phyloP scores from a whole-genome alignment of 2,329 filamentous ascomycete genomes.

The Fusarium secorum region DNA sequence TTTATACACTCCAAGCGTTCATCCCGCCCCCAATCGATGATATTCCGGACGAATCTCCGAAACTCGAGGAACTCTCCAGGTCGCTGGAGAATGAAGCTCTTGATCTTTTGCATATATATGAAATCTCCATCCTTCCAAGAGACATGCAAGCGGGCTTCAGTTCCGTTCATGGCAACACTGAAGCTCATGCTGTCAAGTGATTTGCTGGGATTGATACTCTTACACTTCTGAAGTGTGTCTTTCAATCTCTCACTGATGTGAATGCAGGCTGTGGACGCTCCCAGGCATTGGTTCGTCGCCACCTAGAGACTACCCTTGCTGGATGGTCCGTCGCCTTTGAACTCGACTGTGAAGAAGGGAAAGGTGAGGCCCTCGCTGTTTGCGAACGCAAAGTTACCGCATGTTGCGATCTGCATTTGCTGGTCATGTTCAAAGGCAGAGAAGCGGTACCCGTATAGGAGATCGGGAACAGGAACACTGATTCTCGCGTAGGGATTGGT shows the following conservation, averaged over 20 bases:
- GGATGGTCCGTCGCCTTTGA: slow-evolving; percentile 12
- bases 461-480: not conserved
- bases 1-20: slow-evolving; percentile 42
- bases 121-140: slow-evolving; percentile 41
- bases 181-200: slow-evolving; percentile 33
- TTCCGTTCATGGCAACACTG: slow-evolving; percentile 44
- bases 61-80: slow-evolving; percentile 44
- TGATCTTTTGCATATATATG: not conserved
- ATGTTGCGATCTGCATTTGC: not conserved
- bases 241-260: slow-evolving; percentile 35
- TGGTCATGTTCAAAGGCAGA: not conserved
- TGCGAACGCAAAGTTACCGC: not conserved
- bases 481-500: not conserved
- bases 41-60: slow-evolving; percentile 46
- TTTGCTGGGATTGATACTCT: slow-evolving; percentile 8
- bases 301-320: slow-evolving; percentile 33
- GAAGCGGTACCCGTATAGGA: not conserved
- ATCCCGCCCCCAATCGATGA: slow-evolving; percentile 48
- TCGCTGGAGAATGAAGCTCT: slow-evolving; percentile 44
- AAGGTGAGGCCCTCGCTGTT: not conserved
- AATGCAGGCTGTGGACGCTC: slow-evolving; percentile 44
- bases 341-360: not conserved
- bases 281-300: slow-evolving; percentile 49
- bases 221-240: not conserved
- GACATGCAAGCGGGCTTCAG: slow-evolving; percentile 46